These are phyloP conservation scores for Cystobasidium tubakii DNA, from an alignment of 768 basidiomycete genomes.

Conservation along the genomic window DNA sequence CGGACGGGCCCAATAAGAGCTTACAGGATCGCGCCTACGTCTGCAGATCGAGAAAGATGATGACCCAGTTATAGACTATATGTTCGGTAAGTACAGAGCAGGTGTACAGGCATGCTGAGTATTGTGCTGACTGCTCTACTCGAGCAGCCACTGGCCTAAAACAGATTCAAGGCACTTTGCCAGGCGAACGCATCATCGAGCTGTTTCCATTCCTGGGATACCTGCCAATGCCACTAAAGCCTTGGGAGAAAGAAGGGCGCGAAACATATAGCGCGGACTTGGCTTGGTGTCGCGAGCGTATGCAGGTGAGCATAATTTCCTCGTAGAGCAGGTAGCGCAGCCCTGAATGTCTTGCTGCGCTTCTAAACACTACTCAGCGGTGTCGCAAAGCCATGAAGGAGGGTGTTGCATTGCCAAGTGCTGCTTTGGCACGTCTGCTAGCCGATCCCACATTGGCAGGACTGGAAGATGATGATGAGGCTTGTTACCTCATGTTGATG, in stretches of 20 bases:
- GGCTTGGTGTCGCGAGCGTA: not conserved
- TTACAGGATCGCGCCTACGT: not conserved
- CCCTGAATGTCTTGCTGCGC: no score
- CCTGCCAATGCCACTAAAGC: conserved; percentile 1
- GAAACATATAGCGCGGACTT: not conserved
- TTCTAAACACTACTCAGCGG: conserved; percentile 11
- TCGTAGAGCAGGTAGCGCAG: no score
- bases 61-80: conserved; percentile 11
- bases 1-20: not conserved
- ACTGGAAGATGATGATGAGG: conserved; percentile 20
- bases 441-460: conserved; percentile 2
- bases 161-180: conserved; percentile 6
- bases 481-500: conserved; percentile 32
- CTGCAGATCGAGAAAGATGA: not conserved
- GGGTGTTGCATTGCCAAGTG: conserved; percentile 2
- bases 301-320: not conserved
- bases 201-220: not conserved
- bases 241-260: conserved; percentile 9
- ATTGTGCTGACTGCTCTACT: not conserved
- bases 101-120: not conserved
- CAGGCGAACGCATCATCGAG: conserved; percentile 3
- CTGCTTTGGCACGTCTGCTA: conserved; percentile 15
- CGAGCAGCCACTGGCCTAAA: not conserved
- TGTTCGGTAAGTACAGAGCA: not conserved
- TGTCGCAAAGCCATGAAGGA: conserved; percentile 21